Conservation (phyloP, 306 rosid species). For the Spatholobus suberectus region DNA sequence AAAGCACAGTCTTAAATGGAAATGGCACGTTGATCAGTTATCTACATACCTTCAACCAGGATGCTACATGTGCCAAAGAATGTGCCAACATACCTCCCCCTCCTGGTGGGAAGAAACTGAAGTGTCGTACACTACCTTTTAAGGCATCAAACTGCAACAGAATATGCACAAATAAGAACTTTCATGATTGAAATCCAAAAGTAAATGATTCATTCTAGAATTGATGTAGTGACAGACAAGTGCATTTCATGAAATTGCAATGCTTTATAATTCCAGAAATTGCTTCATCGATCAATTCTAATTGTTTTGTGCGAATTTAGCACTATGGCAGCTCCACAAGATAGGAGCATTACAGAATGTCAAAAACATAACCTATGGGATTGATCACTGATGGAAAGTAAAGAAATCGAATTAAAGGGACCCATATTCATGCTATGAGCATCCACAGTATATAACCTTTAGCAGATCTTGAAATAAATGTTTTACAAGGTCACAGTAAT, state of each 20-base stretch:
- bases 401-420: constrained; percentile 17
- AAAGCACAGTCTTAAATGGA: no score
- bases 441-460: not conserved
- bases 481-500: constrained; percentile 18
- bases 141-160: constrained; percentile 77
- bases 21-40: constrained; percentile 27
- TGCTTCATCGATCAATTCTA: constrained; percentile 18
- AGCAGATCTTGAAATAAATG: constrained; percentile 18
- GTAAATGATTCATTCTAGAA: constrained; percentile 17
- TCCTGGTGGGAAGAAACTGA: constrained; percentile 78
- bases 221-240: not conserved
- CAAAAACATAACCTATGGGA: not conserved
- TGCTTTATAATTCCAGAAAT: constrained; percentile 28
- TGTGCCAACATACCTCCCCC: constrained; percentile 87
- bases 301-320: constrained; percentile 15
- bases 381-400: constrained; percentile 29
- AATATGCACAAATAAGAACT: constrained; percentile 43
- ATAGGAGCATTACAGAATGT: constrained; percentile 23
- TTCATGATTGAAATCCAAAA: constrained; percentile 14
- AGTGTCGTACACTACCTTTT: constrained; percentile 75
- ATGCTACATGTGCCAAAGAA: constrained; percentile 80
- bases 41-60: constrained; percentile 81
- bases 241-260: constrained; percentile 18
- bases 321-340: constrained; percentile 17
- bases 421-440: not conserved